Base-by-base conservation (phyloP, 176 grass and related monocot species). In the Saccharum spontaneum region DNA sequence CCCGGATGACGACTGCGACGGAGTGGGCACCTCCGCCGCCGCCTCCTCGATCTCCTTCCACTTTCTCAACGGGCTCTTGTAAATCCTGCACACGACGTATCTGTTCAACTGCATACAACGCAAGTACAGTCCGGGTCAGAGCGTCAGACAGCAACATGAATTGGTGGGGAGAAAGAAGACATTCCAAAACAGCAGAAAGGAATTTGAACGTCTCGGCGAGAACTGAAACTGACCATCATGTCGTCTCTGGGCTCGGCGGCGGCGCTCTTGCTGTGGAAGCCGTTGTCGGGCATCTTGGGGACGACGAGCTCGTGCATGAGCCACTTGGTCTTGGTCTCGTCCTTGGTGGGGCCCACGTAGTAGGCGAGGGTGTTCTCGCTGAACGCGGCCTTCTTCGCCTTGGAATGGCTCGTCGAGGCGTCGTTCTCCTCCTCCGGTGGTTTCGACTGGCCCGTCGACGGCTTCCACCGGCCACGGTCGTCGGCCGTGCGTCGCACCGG, bases 241-340 rank as follows among this genome's bases (percentile, higher is more conserved):
- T 1, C 45, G 40, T 17, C 4, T 11, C 20, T 1, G 9, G 37
- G n/a, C 22, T 11, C n/a, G 57, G 59, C 59, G 57, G 55, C 55
- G 59, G 22, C 20, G 8, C 8, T 24, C 9, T 24, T 24, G 59
- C n/a, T 2, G n/a, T 6, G 22, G 59, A 62, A 22, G 59, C 59
- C 23, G 46, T 40, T 90, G 46, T 41, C 46, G 38, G 78, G 59
- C 26, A 23, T 26, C 59, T 48, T 9, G 2, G 80, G 80, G 46
- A 79, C 3, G 59, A 75, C 82, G 74, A 79, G 11, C 79, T 90
- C 88, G 1, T 23, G 68, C 84, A 90, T 90, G 2, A 90, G 79
- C 84, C 88, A 83, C 74, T 83, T 74, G 84, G 68, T 68, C 84
- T 79, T 82, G 37, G 17, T 71, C 67, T 83, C 88, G 2, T 22